Evolutionary conservation across 805 yeast genomes (phyloP).

Genomic region (Suhomyces faveliae): DNA sequence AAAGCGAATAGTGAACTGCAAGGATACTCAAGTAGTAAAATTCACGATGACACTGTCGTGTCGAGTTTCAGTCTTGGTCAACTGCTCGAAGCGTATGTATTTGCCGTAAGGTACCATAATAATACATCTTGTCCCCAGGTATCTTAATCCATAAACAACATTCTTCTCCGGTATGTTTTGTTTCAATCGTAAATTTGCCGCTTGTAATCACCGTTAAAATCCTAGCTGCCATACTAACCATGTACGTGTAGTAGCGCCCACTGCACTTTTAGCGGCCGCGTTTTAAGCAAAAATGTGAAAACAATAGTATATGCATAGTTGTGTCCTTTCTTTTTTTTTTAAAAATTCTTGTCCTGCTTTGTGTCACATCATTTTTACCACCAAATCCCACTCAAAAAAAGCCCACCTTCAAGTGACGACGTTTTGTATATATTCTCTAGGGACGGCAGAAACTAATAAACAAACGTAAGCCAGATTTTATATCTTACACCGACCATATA

Average conservation of each 20-base stretch:
- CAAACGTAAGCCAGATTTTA: not conserved
- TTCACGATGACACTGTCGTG: too few species aligned
- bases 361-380: slow-evolving; percentile 2
- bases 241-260: not conserved
- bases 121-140: not conserved
- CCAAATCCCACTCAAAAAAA: not conserved
- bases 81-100: not conserved
- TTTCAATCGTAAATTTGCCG: not conserved
- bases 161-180: not conserved
- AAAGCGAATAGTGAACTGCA: too few species aligned
- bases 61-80: not conserved
- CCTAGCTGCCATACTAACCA: not conserved
- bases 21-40: too few species aligned
- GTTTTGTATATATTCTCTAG: slow-evolving; percentile 3
- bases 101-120: not conserved
- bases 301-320: not conserved
- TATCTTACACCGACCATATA: not conserved
- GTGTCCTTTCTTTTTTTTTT: not conserved
- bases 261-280: not conserved
- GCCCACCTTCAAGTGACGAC: slow-evolving; percentile 1
- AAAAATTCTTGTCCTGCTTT: not conserved
- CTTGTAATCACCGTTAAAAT: not conserved
- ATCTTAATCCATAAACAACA: not conserved
- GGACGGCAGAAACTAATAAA: not conserved
- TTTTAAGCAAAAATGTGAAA: slow-evolving; percentile 1